These are phyloP conservation scores for Hordeum pubiflorum DNA, from an alignment of 202 grass and related monocot species.

Conservation along the genomic window DNA sequence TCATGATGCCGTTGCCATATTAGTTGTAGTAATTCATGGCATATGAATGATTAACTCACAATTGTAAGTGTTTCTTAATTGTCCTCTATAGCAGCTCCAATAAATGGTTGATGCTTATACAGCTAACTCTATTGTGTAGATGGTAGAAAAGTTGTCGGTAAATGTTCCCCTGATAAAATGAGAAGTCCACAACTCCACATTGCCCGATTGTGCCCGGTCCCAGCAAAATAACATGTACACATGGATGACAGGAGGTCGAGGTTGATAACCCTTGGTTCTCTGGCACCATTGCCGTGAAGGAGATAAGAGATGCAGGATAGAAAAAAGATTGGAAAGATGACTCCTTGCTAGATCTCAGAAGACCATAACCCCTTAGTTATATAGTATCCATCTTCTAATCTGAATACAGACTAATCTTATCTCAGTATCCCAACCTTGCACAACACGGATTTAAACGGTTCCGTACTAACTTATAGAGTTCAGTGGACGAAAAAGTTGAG, in stretches of 20 bases:
- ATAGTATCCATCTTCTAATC: not conserved
- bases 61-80: not conserved
- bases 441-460: not conserved
- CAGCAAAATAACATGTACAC: not conserved
- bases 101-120: not conserved
- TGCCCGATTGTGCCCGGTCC: not conserved
- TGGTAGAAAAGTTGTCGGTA: not conserved
- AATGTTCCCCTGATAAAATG: not conserved
- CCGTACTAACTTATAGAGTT: not conserved
- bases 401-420: not conserved
- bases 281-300: not conserved
- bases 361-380: not conserved
- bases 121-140: not conserved
- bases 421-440: not conserved
- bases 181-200: not conserved
- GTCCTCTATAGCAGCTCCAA: no score
- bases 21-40: not conserved
- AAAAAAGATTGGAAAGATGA: not conserved
- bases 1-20: not conserved
- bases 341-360: not conserved
- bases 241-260: not conserved
- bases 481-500: not conserved
- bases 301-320: not conserved
- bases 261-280: not conserved
- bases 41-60: not conserved